Evolutionary conservation across 257 asterid genomes (phyloP), one percentile per base, ranked within the genome.

Genomic region (Linderniella brevidens): DNA sequence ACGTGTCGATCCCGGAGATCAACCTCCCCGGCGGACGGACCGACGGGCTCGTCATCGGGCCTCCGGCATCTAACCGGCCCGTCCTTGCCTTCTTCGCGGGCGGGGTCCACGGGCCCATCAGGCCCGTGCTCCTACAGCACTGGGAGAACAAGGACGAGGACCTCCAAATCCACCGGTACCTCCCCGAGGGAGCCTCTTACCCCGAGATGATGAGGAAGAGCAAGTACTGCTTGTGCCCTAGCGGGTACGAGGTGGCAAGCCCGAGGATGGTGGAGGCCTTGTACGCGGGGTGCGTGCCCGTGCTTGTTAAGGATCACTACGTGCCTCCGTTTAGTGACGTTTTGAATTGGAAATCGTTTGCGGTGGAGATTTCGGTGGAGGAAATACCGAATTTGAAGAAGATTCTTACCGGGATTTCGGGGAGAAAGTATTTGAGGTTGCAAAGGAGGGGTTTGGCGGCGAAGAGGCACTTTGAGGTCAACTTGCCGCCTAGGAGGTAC

Each of bases 201-300:
- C 52, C 69, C 0, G 78, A 57, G 1, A 73, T 68, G 80, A 58
- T 85, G 68, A 65, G 92, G 53, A 78, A 69, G 61, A 78, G 88
- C 65, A 69, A 41, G 75, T 85, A 51, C 29, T 85, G 96, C 70
- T 63, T 85, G 17, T 85, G 95, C 44, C 93, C 95, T 0, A 85
- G 93, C 13, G 90, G 93, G 4, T 80, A 80, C 3, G 93, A 84
- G 40, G 93, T 79, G 0, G 95, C 93, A 0, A 84, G 93, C 59
- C 95, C 93, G 3, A 69, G 93, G 32, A 80, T 77, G 93, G 95
- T 75, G 39, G 93, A 80, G 32, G 87, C 82, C n/a, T 58, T 80
- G 2, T 80, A 84, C 72, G 65, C 76, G 0, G 93, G 93, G 0
- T 77, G 93, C 36, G 87, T 80, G 0, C 95, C 93, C 1, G 82